Percentiles rank a stretch among this genome's conserved stretches.
phyloP scores from a whole-genome alignment of 208 protist genomes.

The Crithidia fasciculata region DNA sequence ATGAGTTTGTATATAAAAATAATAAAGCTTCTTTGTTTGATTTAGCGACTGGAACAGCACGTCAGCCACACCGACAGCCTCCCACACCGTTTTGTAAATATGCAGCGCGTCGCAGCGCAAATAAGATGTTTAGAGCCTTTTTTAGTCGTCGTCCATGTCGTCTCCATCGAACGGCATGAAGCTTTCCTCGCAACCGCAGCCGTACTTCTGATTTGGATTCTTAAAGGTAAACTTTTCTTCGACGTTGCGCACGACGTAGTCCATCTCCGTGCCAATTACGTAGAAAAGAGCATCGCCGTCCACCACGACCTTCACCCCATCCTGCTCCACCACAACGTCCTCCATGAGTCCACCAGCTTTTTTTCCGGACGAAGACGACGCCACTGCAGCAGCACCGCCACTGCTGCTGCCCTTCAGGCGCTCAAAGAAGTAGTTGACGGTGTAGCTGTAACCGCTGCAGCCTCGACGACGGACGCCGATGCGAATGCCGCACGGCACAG shows the following conservation, averaged over 20 bases:
- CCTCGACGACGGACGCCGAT: constrained; percentile 94
- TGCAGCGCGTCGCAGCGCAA: neutral
- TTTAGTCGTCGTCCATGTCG: constrained; percentile 54
- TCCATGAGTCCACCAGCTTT: constrained; percentile 13
- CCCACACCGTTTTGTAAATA: neutral
- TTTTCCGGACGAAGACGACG: neutral
- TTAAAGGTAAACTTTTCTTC: constrained; percentile 97
- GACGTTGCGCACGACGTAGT: constrained; percentile 94
- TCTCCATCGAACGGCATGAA: constrained; percentile 93
- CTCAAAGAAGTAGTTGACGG: constrained; percentile 92
- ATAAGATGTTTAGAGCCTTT: neutral
- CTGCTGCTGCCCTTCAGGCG: neutral
- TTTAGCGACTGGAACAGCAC: neutral
- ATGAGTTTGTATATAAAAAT: neutral
- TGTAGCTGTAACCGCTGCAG: constrained; percentile 97
- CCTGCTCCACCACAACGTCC: constrained; percentile 89
- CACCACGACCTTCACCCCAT: constrained; percentile 94
- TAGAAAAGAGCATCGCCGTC: constrained; percentile 95
- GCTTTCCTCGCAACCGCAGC: constrained; percentile 97
- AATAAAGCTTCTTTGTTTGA: too few relatives aligned
- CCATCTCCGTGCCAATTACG: constrained; percentile 97
- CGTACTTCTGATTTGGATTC: constrained; percentile 96
- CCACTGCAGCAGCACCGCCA: neutral
- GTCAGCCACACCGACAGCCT: neutral
- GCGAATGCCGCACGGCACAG: constrained; percentile 73